Evolutionary conservation across 495 filamentous ascomycete genomes (phyloP), one percentile per base, ranked within the genome.

Genomic region (Choiromyces venosus): DNA sequence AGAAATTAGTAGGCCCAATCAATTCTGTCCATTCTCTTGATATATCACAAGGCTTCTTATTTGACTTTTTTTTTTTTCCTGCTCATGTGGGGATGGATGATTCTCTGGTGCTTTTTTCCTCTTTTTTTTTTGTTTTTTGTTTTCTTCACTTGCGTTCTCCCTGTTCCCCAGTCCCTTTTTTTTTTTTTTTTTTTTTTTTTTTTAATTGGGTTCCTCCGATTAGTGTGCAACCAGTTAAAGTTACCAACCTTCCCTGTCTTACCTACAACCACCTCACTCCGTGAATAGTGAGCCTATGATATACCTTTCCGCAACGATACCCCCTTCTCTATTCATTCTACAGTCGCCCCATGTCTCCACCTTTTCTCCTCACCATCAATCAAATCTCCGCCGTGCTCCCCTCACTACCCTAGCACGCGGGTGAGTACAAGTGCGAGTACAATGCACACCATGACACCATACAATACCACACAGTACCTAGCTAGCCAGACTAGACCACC

Each of bases 231-330:
- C 52, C 25, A 16, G 25, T 25, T 29, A 10, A 25, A 61, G 46
- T 29, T n/a, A 25, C 6, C 21, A 4, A n/a, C 2, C 44, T 25
- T 21, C 19, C 46, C n/a, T 25, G 46, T 25, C 46, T 52, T 61
- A 33, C 52, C 52, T 14, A 61, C 52, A 61, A 61, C 52, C 52
- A 18, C 52, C 46, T 61, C 52, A 61, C 52, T 61, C 52, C 52
- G n/a, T n/a, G 21, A 9, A 6, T 7, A 52, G 44, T n/a, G 21
- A n/a, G 44, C 44, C 44, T 52, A 52, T 52, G 19, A n/a, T n/a
- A 52, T 52, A 19, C 3, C 44, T 52, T 52, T 6, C 44, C 44
- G 44, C 21, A 52, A n/a, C 5, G 19, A n/a, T 21, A 52, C 21
- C 21, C 42, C 42, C 42, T 44, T n/a, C 44, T n/a, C 44, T 10